Evolutionary conservation across 208 protist species (phyloP), one percentile per base, ranked within the genome.

Genomic region (Crithidia sp.): DNA sequence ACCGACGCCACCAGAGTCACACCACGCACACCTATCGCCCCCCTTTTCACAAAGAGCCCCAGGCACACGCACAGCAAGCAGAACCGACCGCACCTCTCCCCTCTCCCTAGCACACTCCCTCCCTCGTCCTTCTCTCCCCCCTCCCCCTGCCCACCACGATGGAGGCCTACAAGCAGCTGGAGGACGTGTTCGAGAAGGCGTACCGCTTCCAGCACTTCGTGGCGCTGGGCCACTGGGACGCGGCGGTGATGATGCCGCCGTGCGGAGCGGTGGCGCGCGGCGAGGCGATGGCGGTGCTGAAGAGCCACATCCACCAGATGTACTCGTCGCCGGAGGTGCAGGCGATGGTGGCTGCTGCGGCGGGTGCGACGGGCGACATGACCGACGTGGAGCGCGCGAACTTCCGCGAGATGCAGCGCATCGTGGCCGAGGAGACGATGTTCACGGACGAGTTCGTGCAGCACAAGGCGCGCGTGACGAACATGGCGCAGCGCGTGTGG

Each of bases 171-270:
- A 66, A 40, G 61, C 43, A 66, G 17, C 45, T 91, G 5, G 72
- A 85, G 60, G 47, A 73, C 59, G 10, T 84, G 7, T 86, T 82
- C 53, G 76, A 66, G 28, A 76, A 82, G 66, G n/a, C 79, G 0
- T 83, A 85, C 65, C 71, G 67, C 71, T 81, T 82, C 50, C 47
- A 28, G 47, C 76, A 85, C 65, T 49, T 89, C 10, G 41, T 74
- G 0, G 45, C n/a, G 2, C 36, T 93, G 6, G 74, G 71, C 0
- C 43, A 67, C 36, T 93, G 88, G 85, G 88, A 93, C 59, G 37
- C 73, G 4, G 52, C 68, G 0, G 67, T 77, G 8, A 77, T 81
- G 54, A 93, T 93, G 88, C 85, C 88, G 7, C 53, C 71, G 3
- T 81, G 83, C 58, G 82, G 77, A 28, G 52, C 73, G 9, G 74